Evolutionary conservation across 2,329 filamentous ascomycete genomes (phyloP).

Genomic region (Cordyceps militaris): DNA sequence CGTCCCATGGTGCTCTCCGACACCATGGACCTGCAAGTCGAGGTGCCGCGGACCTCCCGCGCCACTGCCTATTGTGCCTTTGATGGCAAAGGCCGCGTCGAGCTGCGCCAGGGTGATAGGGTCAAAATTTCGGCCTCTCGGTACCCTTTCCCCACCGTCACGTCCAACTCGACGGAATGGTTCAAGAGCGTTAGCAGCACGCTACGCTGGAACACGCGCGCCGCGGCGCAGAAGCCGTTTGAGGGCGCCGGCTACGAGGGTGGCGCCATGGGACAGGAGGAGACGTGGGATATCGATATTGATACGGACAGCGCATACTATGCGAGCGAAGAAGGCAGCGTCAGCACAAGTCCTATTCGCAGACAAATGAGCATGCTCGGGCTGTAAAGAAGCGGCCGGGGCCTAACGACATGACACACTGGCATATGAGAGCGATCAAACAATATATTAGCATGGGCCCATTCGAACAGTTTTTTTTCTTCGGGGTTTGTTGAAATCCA

Average conservation of each 20-base stretch:
- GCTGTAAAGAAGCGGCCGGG: slow-evolving; percentile 18
- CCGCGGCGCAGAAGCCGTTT: slow-evolving; percentile 88
- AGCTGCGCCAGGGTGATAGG: slow-evolving; percentile 86
- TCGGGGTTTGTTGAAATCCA: background rate
- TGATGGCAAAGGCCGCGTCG: slow-evolving; percentile 91
- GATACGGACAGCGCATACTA: slow-evolving; percentile 75
- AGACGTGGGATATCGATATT: slow-evolving; percentile 94
- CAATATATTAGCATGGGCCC: background rate
- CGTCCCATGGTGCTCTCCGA: slow-evolving; percentile 96
- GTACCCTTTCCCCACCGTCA: slow-evolving; percentile 95
- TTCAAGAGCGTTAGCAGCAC: slow-evolving; percentile 92
- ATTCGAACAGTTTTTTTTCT: background rate
- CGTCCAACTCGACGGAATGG: slow-evolving; percentile 86
- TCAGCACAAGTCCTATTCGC: slow-evolving; percentile 58
- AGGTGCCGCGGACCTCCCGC: slow-evolving; percentile 74
- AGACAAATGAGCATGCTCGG: slow-evolving; percentile 69
- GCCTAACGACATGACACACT: background rate
- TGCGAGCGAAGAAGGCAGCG: slow-evolving; percentile 66
- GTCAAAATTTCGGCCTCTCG: slow-evolving; percentile 94
- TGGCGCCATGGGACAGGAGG: slow-evolving; percentile 42
- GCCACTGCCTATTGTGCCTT: slow-evolving; percentile 96
- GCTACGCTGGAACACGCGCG: slow-evolving; percentile 89
- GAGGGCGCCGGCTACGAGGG: slow-evolving; percentile 37
- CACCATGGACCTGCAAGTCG: slow-evolving; percentile 83
- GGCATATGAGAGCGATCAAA: slow-evolving; percentile 1